Evolutionary conservation across 495 filamentous ascomycete genomes (phyloP), one percentile per base, ranked within the genome.

Genomic region (Neurospora pannonica): DNA sequence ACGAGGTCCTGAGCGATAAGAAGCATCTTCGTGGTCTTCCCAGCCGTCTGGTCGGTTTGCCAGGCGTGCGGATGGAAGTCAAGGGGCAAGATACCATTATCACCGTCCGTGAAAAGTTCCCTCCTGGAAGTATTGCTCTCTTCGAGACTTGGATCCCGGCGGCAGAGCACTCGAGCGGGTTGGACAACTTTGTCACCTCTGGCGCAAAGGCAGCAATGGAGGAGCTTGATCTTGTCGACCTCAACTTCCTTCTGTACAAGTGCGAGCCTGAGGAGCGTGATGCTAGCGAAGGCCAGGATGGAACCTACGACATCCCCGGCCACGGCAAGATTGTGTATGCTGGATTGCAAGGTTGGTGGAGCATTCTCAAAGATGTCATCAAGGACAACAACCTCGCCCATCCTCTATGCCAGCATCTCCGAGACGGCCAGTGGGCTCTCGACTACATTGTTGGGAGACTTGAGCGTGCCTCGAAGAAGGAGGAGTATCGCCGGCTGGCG

Each of bases 311-410:
- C 70, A 93, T 99, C 75, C 96, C 97, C 11, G 89, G 90, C 0
- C 84, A 92, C 77, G 97, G 95, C 5, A 86, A 92, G 70, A 86
- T 97, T 54, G 93, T 98, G 21, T 99, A 99, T 82, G 95, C 97
- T 73, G 97, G 97, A 67, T 87, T 99, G 37, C 97, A 99, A 81
- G 97, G 97, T 17, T 99, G 96, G 96, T 98, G 95, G 96, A 98
- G 94, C 80, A 85, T 97, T 8, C 86, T 99, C 48, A 91, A 93
- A 76, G 86, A 92, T 74, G 90, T 98, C 75, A 93, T 98, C 82
- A 87, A 86, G 46, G 90, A 96, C 74, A 99, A 99, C 78, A 87
- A 99, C 80, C 88, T 99, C 10, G 96, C 92, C 8, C 97, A 98
- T 79, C 92, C 97, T 8, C 85, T 99, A 3, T 98, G 95, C 80